A percentile compares a stretch with the other conserved stretches of the same genome.
Conservation (phyloP, 2,329 filamentous ascomycete genomes). For the Sclerotinia minor region DNA sequence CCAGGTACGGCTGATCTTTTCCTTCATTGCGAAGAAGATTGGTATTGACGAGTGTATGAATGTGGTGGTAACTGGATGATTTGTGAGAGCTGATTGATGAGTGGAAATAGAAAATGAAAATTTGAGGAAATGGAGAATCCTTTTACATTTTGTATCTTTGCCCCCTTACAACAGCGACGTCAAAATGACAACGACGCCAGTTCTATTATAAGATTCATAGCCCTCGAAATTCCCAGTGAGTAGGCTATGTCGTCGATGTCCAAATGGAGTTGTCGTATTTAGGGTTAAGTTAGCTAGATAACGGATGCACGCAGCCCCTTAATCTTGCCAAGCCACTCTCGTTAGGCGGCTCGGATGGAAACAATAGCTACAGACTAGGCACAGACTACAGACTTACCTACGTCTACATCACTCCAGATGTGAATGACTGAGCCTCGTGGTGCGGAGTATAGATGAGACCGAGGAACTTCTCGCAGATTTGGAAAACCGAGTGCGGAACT, state of each 20-base stretch:
- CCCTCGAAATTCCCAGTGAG: not conserved
- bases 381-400: too few relatives aligned
- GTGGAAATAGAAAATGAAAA: not conserved
- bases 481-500: not conserved
- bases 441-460: not conserved
- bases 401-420: not conserved
- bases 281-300: not conserved
- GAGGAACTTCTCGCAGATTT: not conserved
- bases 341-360: not conserved
- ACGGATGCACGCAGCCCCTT: not conserved
- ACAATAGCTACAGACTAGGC: too few relatives aligned
- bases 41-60: not conserved
- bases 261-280: not conserved
- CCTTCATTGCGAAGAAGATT: not conserved
- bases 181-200: not conserved
- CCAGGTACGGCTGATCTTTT: conserved; percentile 18
- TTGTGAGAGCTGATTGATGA: not conserved
- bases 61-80: too few relatives aligned
- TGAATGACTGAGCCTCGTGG: not conserved
- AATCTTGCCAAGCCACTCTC: conserved; percentile 4
- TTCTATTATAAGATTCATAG: not conserved
- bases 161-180: not conserved
- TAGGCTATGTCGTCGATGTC: conserved; percentile 1
- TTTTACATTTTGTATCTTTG: not conserved
- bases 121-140: not conserved